Evolutionary conservation across 2,329 filamentous ascomycete genomes (phyloP), one percentile per base, ranked within the genome.

Genomic region (Drechslera avenae): DNA sequence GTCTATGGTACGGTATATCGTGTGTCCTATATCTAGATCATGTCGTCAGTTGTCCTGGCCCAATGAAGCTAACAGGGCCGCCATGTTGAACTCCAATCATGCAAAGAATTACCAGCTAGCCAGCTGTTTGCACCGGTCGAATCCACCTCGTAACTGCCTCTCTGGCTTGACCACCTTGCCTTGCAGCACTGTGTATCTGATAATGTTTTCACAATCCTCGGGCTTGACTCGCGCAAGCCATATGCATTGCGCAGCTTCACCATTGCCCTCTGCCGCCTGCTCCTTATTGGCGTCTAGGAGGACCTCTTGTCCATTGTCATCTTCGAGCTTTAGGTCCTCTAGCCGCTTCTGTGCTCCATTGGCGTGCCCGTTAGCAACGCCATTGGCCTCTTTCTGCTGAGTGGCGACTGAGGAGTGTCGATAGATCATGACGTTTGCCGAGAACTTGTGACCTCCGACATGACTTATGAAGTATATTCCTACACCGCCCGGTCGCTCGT

Each of bases 401-500:
- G 62, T 52, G 0, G 67, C 49, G 0, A 60, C 66, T 1, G 67
- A 66, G 0, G 65, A 79, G 14, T 83, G 81, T 8, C 94, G 83
- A 73, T 99, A 97, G 1, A 99, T 81, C 79, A 99, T 89, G 63
- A 97, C 85, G 66, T 99, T 99, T 21, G 94, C 94, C 39, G 87
- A 86, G 76, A 96, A 97, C 78, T 97, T 97, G 79, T 99, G 94
- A 0, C 94, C 94, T 21, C 94, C 94, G 2, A 97, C 91, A 69
- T 99, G 94, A 61, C 86, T 93, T 68, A 97, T 95, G 71, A 97
- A 97, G 76, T 96, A 96, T 59, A 99, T 90, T 0, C 91, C 93
- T 5, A 97, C 93, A 10, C 94, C 94, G 9, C 93, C 93, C 0
- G 92, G 91, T 50, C 94, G 79, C 72, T 91, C 86, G 71, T 99